Base-by-base conservation (phyloP, 352 stramenopile genomes). In the Pythium sukuiense region DNA sequence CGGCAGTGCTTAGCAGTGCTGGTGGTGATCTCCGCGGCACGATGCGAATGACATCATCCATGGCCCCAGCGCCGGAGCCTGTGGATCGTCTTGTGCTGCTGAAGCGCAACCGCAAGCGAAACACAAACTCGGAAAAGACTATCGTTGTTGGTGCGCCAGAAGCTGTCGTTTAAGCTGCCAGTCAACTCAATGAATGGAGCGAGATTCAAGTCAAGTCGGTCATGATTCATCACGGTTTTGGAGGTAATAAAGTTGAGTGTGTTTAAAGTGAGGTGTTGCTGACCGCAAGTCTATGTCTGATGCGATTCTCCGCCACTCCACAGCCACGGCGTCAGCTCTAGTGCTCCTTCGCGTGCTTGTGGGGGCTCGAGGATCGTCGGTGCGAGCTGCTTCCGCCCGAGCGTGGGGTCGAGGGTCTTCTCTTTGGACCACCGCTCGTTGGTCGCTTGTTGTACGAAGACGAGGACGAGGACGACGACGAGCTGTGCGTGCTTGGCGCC, bases 101-200 rank as follows among this genome's bases (percentile, higher is more conserved):
- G 30, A 93, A 93, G 73, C 84, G 86, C 26, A 93, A 77, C 61
- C 79, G 80, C 35, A 92, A 92, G 65, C 83, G 83, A 53, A 77
- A 73, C 12, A 73, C 81, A 55, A 85, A 86, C 63, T 92, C 81
- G 0, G 83, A 93, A 70, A 90, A 90, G 69, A 95, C 82, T n/a
- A 96, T 96, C 62, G 87, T 94, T 50, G 85, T 96, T 1, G 88
- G 88, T 37, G 88, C 86, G 1, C 84, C 83, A 2, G 86, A 96
- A 76, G 88, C 88, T 57, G 80, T 81, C 41, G 87, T 96, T 39
- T 96, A 88, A 77, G 30, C 54, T 48, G 30, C 2, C 12, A 55
- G n/a, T 30, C 3, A 18, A 52, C 8, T 5, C 32, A 35, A 9
- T 9, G 5, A 35, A 35, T 5, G 32, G 32, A 35, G 5, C 5